A percentile compares a stretch with the other conserved stretches of the same genome.
phyloP scores from a whole-genome alignment of 495 filamentous ascomycete genomes.

The Xylaria scruposa region DNA sequence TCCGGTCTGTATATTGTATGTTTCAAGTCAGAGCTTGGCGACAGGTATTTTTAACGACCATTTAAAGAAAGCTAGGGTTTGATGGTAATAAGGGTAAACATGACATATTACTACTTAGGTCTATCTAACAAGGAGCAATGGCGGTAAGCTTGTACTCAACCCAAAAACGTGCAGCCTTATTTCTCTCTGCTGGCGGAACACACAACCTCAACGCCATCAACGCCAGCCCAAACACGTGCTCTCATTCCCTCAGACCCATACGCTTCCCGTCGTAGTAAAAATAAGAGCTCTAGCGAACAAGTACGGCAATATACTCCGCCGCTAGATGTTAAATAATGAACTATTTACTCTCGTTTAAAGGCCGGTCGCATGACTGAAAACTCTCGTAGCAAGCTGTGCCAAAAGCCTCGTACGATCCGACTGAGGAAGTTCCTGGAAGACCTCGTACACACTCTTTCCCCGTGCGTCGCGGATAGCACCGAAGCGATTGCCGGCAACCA shows the following conservation, averaged over 20 bases:
- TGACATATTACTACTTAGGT: constrained; percentile 2
- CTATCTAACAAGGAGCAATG: background rate
- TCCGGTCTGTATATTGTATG: no score
- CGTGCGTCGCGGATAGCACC: constrained; percentile 86
- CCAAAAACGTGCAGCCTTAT: constrained; percentile 9
- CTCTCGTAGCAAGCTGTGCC: constrained; percentile 74
- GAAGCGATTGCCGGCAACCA: constrained; percentile 88
- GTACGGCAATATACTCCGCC: background rate
- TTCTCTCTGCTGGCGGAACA: background rate
- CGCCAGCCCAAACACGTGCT: background rate
- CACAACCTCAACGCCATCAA: background rate
- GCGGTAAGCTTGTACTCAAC: background rate
- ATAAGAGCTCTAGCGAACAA: background rate
- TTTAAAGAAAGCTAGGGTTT: no score
- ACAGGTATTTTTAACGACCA: no score
- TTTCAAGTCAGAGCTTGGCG: no score
- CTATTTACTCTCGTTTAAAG: constrained; percentile 32
- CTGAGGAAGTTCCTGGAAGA: constrained; percentile 85
- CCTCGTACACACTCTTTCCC: constrained; percentile 94
- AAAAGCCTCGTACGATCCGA: constrained; percentile 78
- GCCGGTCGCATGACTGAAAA: constrained; percentile 65
- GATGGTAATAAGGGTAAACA: background rate
- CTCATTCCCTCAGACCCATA: background rate
- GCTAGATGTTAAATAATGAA: background rate
- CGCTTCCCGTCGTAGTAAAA: background rate